Evolutionary conservation across 2,329 filamentous ascomycete genomes (phyloP).

Genomic region (Mycogone perniciosa): DNA sequence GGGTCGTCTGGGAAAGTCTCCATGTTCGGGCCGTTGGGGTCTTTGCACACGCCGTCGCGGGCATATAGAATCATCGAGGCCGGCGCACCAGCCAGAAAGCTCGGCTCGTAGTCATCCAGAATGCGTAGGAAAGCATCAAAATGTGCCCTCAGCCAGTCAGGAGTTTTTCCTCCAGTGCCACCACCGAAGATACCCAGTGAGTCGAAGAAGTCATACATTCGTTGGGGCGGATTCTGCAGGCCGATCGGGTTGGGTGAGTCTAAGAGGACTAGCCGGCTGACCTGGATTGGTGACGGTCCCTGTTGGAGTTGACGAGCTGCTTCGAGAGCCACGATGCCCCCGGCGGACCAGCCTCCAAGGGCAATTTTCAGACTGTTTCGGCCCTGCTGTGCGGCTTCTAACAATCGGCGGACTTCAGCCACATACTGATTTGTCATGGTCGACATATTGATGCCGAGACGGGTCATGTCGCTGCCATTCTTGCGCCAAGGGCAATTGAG

Average conservation of each 20-base stretch:
- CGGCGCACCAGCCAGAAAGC: slow-evolving; percentile 53
- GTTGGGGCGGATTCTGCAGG: slow-evolving; percentile 57
- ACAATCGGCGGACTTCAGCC: neutral
- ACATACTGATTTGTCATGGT: neutral
- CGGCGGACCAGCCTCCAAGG: slow-evolving; percentile 69
- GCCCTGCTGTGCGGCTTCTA: too few species aligned
- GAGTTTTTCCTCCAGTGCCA: slow-evolving; percentile 53
- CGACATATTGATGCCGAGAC: too few species aligned
- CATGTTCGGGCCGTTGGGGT: slow-evolving; percentile 19
- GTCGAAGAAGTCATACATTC: slow-evolving; percentile 66
- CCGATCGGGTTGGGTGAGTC: slow-evolving; percentile 61
- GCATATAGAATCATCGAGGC: slow-evolving; percentile 61
- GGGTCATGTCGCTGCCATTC: too few species aligned
- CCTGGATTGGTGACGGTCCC: too few species aligned
- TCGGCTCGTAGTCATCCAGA: slow-evolving; percentile 62
- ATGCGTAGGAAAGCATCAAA: slow-evolving; percentile 63
- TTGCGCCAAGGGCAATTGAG: slow-evolving; percentile 21
- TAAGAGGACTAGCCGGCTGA: slow-evolving; percentile 51
- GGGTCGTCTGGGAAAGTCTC: slow-evolving; percentile 33
- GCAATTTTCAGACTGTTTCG: neutral
- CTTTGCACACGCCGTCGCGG: slow-evolving; percentile 64
- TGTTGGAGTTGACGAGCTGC: slow-evolving; percentile 47
- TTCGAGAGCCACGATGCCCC: slow-evolving; percentile 66
- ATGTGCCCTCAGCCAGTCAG: slow-evolving; percentile 68
- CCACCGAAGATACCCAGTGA: slow-evolving; percentile 64